Percentiles rank a stretch among this genome's conserved stretches.
phyloP scores from a whole-genome alignment of 129 eudicot genomes.

The Tanacetum coccineum region DNA sequence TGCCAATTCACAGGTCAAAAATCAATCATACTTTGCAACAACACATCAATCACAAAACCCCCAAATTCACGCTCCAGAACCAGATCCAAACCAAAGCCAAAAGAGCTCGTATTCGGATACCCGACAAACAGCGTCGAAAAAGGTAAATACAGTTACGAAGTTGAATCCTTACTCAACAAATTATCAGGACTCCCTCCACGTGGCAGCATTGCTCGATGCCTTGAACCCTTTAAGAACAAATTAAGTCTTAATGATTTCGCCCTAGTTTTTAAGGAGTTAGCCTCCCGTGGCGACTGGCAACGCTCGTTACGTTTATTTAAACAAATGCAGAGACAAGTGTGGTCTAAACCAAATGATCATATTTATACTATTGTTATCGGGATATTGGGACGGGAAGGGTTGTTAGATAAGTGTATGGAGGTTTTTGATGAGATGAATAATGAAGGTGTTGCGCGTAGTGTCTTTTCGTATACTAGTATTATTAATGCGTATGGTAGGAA shows the following conservation, averaged over 20 bases:
- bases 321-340: conserved; percentile 89
- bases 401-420: conserved; percentile 76
- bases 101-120: conserved; percentile 68
- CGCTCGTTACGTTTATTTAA: conserved; percentile 78
- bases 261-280: conserved; percentile 76
- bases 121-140: conserved; percentile 72
- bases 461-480: conserved; percentile 70
- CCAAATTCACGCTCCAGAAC: conserved; percentile 36
- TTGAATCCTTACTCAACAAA: conserved; percentile 80
- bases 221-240: conserved; percentile 75
- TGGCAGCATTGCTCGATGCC: conserved; percentile 90
- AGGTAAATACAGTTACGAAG: conserved; percentile 88
- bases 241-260: conserved; percentile 73
- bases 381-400: conserved; percentile 84
- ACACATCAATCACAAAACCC: conserved; percentile 14
- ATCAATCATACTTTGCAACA: conserved; percentile 17
- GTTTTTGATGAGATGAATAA: conserved; percentile 84
- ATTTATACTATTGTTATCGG: conserved; percentile 76
- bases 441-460: conserved; percentile 61
- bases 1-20: conserved; percentile 24
- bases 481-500: conserved; percentile 89
- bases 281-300: conserved; percentile 91
- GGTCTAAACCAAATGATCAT: conserved; percentile 94
- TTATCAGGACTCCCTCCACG: conserved; percentile 87
- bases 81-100: conserved; percentile 51